Evolutionary conservation across 2,329 filamentous ascomycete genomes (phyloP), one percentile per base, ranked within the genome.

Genomic region (Cladosporium sp.): DNA sequence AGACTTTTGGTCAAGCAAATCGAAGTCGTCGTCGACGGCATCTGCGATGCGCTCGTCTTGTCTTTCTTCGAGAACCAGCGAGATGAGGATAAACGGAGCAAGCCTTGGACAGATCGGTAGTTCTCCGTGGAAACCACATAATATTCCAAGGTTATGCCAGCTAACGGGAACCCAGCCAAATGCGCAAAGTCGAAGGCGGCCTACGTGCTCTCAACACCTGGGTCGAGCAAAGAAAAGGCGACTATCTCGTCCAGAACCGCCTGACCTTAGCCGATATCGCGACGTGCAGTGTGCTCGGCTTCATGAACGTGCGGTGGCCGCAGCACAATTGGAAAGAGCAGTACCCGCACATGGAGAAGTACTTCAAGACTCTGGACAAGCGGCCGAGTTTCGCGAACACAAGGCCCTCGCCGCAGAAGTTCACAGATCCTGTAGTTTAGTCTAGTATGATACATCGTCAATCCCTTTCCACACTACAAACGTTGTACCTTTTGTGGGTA

Each of bases 301-400:
- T 75, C 63, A 71, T 78, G 70, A 67, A 67, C 13, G 69, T 76
- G 3, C 64, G 76, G 18, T 76, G 71, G 69, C 73, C 71, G 5
- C 74, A 76, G 23, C 71, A 76, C 66, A 51, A 65, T 8, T 79
- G 77, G 78, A 70, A 70, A 66, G 64, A 66, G n/a, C 66, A 74
- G 51, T 75, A 78, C 68, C 75, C 77, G 10, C 66, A 69, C 13
- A 60, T 79, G 69, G 81, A 66, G 79, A 81, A 68, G 77, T 83
- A 68, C 79, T 83, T 78, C 80, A 79, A 70, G 74, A 78, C 73
- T 71, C 61, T 79, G 59, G 76, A 83, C 66, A 78, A 78, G 26
- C 75, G 80, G 0, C 78, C 82, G 68, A 80, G 79, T 58, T 79
- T 79, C 60, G 70, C 69, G 21, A 67, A 68, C 6, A 79, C 75